These are phyloP conservation scores for Carex littledalei DNA, from an alignment of 176 grass and related monocot genomes.

Conservation along the genomic window DNA sequence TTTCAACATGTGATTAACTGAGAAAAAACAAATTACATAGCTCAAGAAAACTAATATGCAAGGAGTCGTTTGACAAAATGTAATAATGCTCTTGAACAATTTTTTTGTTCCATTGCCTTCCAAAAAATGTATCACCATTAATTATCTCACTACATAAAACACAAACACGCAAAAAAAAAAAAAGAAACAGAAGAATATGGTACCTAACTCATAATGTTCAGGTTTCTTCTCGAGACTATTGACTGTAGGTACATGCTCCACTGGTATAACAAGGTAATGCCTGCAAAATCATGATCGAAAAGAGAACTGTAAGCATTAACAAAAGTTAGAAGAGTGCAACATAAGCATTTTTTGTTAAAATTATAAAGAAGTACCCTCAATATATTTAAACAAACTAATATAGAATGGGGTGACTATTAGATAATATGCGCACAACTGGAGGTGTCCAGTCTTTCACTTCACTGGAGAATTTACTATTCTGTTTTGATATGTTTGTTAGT, in stretches of 20 bases:
- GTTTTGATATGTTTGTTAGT: too few relatives aligned
- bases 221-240: constrained; percentile 44
- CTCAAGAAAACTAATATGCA: neutral
- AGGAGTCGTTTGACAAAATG: neutral
- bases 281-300: constrained; percentile 27
- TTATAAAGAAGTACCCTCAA: neutral
- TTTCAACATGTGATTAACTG: constrained; percentile 88
- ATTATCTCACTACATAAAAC: neutral
- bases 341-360: neutral
- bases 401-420: neutral
- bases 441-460: too few relatives aligned
- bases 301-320: neutral
- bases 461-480: too few relatives aligned
- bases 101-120: neutral
- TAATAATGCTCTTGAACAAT: neutral
- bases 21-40: constrained; percentile 10
- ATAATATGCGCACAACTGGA: too few relatives aligned
- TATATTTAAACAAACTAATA: neutral
- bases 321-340: neutral
- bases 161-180: neutral
- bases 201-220: constrained; percentile 75
- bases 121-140: neutral
- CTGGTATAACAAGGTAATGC: constrained; percentile 90
- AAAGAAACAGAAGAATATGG: neutral
- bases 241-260: constrained; percentile 74